Conservation (phyloP, 2,329 filamentous ascomycete species). For the Neofusicoccum laricinum region DNA sequence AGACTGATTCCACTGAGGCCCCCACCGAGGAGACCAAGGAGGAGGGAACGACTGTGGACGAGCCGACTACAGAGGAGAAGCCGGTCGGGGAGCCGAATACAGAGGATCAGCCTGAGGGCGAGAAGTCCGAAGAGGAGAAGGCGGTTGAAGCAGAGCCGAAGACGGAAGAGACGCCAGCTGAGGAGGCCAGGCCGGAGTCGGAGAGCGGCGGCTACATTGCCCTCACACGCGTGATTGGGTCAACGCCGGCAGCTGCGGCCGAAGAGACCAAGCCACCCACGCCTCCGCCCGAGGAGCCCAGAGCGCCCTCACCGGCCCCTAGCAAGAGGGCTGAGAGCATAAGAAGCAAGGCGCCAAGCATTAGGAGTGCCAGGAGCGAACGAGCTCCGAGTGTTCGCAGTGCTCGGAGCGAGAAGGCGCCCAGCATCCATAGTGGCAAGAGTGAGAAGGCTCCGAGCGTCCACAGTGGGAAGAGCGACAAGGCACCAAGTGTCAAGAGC, state of each 20-base stretch:
- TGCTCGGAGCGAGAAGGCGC: not conserved
- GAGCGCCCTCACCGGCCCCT: not conserved
- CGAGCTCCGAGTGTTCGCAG: not conserved
- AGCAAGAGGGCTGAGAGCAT: conserved; percentile 12
- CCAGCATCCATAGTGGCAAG: not conserved
- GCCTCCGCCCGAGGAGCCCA: not conserved
- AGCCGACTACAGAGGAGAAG: not conserved
- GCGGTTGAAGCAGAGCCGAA: not conserved
- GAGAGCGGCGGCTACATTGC: conserved; percentile 4
- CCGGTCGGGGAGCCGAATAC: not conserved
- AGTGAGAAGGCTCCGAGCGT: too few relatives aligned
- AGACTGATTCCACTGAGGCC: not conserved
- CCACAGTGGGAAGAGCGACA: not conserved
- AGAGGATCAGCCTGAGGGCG: not conserved
- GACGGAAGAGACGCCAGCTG: not conserved
- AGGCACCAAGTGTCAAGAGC: conserved; percentile 7
- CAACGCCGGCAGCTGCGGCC: not conserved
- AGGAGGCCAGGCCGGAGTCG: not conserved
- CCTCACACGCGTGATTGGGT: conserved; percentile 1
- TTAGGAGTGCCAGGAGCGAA: not conserved
- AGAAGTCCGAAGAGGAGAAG: not conserved
- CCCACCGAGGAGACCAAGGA: not conserved
- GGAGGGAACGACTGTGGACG: not conserved
- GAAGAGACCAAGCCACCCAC: not conserved
- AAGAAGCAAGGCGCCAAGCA: not conserved